phyloP scores from a whole-genome alignment of 2,329 filamentous ascomycete species.

The Nigrograna mackinnonii region DNA sequence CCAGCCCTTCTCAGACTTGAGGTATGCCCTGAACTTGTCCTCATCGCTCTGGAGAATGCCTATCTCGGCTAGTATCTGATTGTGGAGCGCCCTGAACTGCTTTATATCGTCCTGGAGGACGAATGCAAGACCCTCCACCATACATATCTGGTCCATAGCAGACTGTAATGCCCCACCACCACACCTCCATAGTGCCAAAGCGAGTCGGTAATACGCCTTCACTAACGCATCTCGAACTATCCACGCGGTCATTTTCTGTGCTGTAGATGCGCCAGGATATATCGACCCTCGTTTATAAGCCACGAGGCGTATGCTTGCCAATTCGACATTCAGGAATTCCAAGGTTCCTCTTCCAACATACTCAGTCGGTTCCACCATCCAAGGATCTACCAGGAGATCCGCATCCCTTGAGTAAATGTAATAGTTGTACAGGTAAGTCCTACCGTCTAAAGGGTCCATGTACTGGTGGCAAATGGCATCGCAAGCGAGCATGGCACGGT shows the following conservation, averaged over 20 bases:
- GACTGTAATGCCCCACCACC: conserved; percentile 20
- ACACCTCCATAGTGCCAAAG: conserved; percentile 20
- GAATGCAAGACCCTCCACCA: conserved; percentile 1
- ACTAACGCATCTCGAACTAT: conserved; percentile 7
- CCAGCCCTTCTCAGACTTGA: neutral
- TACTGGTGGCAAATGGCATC: conserved; percentile 1
- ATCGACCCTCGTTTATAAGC: conserved; percentile 4
- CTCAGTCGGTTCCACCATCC: conserved; percentile 7
- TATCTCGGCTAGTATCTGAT: conserved; percentile 11
- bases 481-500: conserved; percentile 17
- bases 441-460: neutral
- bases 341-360: conserved; percentile 6
- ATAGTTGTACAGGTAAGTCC: conserved; percentile 2
- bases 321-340: conserved; percentile 4
- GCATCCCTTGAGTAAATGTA: conserved; percentile 1
- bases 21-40: neutral
- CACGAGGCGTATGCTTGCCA: conserved; percentile 7
- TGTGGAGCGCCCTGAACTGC: conserved; percentile 10
- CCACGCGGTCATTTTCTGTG: neutral
- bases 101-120: conserved; percentile 3
- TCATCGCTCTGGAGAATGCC: conserved; percentile 5
- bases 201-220: conserved; percentile 21
- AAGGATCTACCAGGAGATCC: conserved; percentile 4
- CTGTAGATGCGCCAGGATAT: neutral
- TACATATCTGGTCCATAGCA: conserved; percentile 17